Conservation (phyloP, 345 rosid species). For the Cardamine chenopodiifolia region DNA sequence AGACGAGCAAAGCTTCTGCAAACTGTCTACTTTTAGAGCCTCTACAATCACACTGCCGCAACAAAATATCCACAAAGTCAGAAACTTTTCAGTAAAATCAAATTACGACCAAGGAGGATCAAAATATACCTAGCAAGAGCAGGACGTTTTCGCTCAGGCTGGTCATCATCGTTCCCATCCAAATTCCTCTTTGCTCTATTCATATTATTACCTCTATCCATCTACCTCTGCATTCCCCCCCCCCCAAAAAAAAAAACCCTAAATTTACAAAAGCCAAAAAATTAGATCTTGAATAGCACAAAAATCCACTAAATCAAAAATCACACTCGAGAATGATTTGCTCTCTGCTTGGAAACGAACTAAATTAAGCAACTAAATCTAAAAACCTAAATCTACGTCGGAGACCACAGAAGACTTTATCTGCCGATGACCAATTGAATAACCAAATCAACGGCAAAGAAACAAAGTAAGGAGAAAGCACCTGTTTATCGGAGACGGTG, state of each 20-base stretch:
- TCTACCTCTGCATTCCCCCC: slow-evolving; percentile 48
- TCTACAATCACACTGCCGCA: slow-evolving; percentile 86
- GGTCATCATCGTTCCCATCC: slow-evolving; percentile 62
- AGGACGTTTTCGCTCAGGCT: slow-evolving; percentile 74
- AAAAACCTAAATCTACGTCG: not conserved
- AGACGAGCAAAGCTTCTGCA: slow-evolving; percentile 97
- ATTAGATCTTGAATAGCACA: not conserved
- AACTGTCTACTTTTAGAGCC: slow-evolving; percentile 93
- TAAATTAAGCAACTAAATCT: not conserved
- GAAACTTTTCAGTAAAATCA: slow-evolving; percentile 20
- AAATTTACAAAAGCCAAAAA: not conserved
- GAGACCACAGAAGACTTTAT: not conserved
- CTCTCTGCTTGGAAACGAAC: not conserved
- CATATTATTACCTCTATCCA: slow-evolving; percentile 69
- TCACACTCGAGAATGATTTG: not conserved
- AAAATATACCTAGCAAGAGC: slow-evolving; percentile 67
- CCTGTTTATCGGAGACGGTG: not conserved
- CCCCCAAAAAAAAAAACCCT: slow-evolving; percentile 24
- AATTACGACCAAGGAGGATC: not conserved
- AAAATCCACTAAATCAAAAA: not conserved
- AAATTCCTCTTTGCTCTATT: slow-evolving; percentile 63
- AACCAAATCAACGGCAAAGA: not conserved
- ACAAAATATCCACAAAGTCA: slow-evolving; percentile 4
- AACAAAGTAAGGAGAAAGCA: not conserved
- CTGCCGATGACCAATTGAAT: not conserved